A percentile compares a stretch with the other conserved stretches of the same genome.
phyloP scores from a whole-genome alignment of 768 basidiomycete species.

The Mrakia gelida region DNA sequence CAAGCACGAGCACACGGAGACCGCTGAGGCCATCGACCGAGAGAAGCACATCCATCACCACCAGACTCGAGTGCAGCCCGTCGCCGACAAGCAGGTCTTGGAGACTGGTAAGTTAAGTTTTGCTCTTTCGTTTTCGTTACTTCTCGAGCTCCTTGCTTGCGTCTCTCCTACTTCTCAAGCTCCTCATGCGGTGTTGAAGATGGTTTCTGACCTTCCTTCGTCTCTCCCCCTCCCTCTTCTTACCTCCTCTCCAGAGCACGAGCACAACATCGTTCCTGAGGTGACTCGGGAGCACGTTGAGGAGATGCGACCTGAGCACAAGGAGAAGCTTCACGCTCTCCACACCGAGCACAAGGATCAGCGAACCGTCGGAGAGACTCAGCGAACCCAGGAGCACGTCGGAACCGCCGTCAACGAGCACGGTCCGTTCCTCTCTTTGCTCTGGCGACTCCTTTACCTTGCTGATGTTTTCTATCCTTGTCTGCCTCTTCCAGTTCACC shows the following conservation, averaged over 20 bases:
- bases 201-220: neutral
- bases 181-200: too few relatives aligned
- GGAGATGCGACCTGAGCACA: constrained; percentile 45
- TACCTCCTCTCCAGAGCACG: constrained; percentile 37
- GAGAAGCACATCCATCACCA: constrained; percentile 42
- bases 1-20: constrained; percentile 40
- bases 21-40: constrained; percentile 44
- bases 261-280: constrained; percentile 39
- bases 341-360: constrained; percentile 35
- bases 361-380: constrained; percentile 35
- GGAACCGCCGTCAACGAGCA: constrained; percentile 41
- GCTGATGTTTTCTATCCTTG: constrained; percentile 38
- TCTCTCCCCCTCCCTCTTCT: neutral
- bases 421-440: constrained; percentile 27
- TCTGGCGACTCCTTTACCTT: neutral
- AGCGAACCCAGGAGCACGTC: constrained; percentile 37
- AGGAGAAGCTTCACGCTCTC: constrained; percentile 41
- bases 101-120: constrained; percentile 29
- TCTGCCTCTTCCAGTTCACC: too few relatives aligned
- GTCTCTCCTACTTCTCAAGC: too few relatives aligned
- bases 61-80: constrained; percentile 46
- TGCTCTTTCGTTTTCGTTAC: neutral
- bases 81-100: constrained; percentile 40
- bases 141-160: too few relatives aligned
- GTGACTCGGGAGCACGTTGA: constrained; percentile 42